A percentile compares a stretch with the other conserved stretches of the same genome.
Evolutionary conservation across 345 rosid genomes (phyloP).

Genomic region (Salix brachista): DNA sequence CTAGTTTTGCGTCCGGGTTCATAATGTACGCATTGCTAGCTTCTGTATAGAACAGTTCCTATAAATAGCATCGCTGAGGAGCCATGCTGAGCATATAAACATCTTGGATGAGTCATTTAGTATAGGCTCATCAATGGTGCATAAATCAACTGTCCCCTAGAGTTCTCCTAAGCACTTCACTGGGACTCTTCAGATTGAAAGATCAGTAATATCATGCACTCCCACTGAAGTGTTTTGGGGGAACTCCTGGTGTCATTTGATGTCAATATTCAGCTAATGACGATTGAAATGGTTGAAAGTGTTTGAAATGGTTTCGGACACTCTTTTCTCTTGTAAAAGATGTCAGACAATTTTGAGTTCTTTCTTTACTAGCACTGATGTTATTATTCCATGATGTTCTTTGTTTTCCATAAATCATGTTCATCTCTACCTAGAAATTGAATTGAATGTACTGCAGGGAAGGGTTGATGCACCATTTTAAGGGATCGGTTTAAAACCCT

Average conservation of each 20-base stretch:
- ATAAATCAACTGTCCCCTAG: conserved; percentile 24
- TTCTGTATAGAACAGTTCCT: neutral
- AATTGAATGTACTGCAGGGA: no score
- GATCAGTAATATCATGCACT: no score
- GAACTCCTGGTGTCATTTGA: conserved; percentile 41
- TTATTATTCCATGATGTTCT: neutral
- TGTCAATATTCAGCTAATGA: neutral
- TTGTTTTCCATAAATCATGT: neutral
- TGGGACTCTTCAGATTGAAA: neutral
- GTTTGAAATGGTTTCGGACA: no score
- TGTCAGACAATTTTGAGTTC: neutral
- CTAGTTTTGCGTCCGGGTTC: neutral
- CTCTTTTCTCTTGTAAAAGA: no score
- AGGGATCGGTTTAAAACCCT: neutral
- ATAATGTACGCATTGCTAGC: neutral
- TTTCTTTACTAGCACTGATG: neutral
- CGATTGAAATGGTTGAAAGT: no score
- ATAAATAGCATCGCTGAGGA: neutral
- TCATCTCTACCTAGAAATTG: neutral
- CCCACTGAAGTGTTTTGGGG: conserved; percentile 59
- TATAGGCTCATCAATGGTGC: neutral
- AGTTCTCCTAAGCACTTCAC: conserved; percentile 50
- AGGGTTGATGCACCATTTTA: neutral
- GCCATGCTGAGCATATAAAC: neutral
- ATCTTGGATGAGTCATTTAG: neutral